phyloP scores from a whole-genome alignment of 1,139 yeast genomes.

The Pichia sp. region DNA sequence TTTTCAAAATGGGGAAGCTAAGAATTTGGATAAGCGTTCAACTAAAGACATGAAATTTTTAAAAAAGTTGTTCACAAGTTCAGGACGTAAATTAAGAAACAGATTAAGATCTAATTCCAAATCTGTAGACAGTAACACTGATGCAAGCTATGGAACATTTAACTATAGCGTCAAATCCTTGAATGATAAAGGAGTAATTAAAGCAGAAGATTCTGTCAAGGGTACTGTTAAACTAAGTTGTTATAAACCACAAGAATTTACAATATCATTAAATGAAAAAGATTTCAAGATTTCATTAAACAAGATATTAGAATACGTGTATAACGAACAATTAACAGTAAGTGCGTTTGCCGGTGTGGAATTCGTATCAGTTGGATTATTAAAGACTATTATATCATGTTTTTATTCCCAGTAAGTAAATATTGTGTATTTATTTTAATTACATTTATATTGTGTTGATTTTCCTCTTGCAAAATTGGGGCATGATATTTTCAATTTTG shows the following conservation, averaged over 20 bases:
- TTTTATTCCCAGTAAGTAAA: constrained; percentile 39
- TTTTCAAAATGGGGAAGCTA: neutral
- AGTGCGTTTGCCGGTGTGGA: constrained; percentile 55
- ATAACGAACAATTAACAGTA: constrained; percentile 43
- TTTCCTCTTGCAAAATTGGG: neutral
- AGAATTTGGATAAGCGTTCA: neutral
- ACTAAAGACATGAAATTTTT: neutral
- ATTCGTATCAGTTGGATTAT: constrained; percentile 58
- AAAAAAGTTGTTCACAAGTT: constrained; percentile 8
- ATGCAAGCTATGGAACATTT: constrained; percentile 4
- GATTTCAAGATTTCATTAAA: constrained; percentile 52
- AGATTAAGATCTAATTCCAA: neutral
- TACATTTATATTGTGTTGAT: no score
- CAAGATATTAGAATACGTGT: constrained; percentile 62
- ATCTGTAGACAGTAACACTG: neutral
- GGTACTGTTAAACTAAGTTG: constrained; percentile 1
- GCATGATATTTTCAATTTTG: neutral
- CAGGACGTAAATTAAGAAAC: constrained; percentile 9
- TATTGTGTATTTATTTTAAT: neutral
- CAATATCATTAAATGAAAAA: constrained; percentile 10
- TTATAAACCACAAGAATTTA: constrained; percentile 31
- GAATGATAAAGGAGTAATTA: constrained; percentile 7
- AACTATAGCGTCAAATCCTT: neutral
- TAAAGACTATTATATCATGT: constrained; percentile 63
- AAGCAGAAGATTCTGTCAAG: neutral